Conservation (phyloP, 2,329 filamentous ascomycete species). For the Chaetomium strumarium region DNA sequence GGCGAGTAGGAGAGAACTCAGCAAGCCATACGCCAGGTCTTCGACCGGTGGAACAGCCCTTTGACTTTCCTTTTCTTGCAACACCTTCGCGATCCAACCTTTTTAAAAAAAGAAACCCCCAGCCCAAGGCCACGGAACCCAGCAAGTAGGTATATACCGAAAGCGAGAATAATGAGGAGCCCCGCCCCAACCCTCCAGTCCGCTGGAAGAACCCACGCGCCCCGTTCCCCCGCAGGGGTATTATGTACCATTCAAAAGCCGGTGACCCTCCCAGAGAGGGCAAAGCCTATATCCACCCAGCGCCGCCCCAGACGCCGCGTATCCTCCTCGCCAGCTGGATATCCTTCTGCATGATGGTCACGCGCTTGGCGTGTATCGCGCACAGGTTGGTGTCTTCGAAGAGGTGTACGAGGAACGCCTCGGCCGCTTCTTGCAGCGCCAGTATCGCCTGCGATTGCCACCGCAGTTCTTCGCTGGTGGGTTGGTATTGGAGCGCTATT, state of each 20-base stretch:
- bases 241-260: background rate
- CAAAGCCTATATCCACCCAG: constrained; percentile 41
- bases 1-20: too few species aligned
- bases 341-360: constrained; percentile 97
- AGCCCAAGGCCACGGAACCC: too few species aligned
- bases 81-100: too few species aligned
- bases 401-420: constrained; percentile 92
- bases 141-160: too few species aligned
- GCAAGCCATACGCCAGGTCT: too few species aligned
- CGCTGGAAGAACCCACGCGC: too few species aligned
- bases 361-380: constrained; percentile 92
- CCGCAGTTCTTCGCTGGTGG: constrained; percentile 63
- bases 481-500: constrained; percentile 61
- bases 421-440: constrained; percentile 90
- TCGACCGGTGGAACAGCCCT: too few species aligned
- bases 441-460: constrained; percentile 96
- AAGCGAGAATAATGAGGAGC: background rate
- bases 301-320: constrained; percentile 68
- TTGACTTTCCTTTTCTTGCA: too few species aligned
- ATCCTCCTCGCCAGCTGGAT: constrained; percentile 86
- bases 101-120: too few species aligned
- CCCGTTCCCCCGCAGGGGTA: too few species aligned
- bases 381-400: constrained; percentile 96
- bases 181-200: background rate
- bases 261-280: too few species aligned